These are phyloP conservation scores for Bipolaris sorokiniana DNA, from an alignment of 2,329 filamentous ascomycete genomes.

Conservation along the genomic window DNA sequence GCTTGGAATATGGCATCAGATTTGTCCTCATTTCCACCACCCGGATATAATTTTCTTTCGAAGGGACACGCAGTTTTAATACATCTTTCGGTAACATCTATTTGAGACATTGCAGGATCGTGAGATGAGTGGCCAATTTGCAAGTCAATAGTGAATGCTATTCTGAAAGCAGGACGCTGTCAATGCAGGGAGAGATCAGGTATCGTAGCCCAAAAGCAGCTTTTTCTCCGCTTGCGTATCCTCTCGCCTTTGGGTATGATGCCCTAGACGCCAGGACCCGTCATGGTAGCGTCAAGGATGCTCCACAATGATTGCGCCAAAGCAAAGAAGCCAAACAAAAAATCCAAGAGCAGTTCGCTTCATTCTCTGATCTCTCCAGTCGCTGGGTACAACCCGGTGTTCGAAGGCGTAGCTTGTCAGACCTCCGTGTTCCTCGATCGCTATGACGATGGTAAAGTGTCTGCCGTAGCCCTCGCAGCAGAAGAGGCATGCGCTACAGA, in stretches of 20 bases:
- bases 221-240: slow-evolving; percentile 1
- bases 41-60: not conserved
- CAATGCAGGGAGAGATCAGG: slow-evolving; percentile 1
- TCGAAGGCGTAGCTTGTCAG: not conserved
- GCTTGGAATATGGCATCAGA: slow-evolving; percentile 2
- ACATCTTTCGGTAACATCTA: slow-evolving; percentile 4
- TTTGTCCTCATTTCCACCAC: slow-evolving; percentile 1
- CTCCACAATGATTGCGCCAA: slow-evolving; percentile 1
- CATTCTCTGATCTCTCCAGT: not conserved
- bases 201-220: slow-evolving; percentile 8
- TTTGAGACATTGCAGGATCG: not conserved
- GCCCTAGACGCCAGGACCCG: slow-evolving; percentile 10
- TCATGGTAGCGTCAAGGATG: not conserved
- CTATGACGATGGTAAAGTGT: not conserved
- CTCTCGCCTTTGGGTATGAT: not conserved
- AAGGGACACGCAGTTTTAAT: slow-evolving; percentile 10
- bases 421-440: not conserved
- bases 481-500: not conserved
- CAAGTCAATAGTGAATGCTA: slow-evolving; percentile 2
- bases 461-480: not conserved
- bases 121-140: not conserved
- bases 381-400: not conserved
- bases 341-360: not conserved
- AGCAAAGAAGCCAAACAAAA: slow-evolving; percentile 1
- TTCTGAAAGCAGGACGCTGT: not conserved